Base-by-base conservation (phyloP, 2,329 filamentous ascomycete species). In the Verticillium nubilum region DNA sequence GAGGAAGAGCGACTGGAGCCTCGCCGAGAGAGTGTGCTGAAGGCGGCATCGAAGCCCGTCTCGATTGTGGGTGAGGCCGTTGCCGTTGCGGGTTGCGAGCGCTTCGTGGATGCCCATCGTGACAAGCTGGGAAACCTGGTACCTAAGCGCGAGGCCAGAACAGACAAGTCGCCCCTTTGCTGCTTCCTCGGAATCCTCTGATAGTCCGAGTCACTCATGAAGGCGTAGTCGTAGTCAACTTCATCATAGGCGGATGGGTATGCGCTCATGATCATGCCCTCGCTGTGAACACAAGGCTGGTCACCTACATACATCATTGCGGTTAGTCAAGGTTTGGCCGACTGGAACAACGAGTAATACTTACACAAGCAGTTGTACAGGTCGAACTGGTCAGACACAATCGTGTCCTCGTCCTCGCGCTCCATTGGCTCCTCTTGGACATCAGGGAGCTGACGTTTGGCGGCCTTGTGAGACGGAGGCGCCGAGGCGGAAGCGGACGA, bases 341-440 rank as follows among this genome's bases (percentile, higher is more conserved):
- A 28, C 25, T 26, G 25, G 27, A 19, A 47, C 7, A 23, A 19
- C 42, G 12, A 2, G 25, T 47, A 7, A 47, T 47, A 86, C 89
- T 75, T 86, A 93, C 91, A 92, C 68, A 91, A 82, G 73, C 90
- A 94, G 68, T 86, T 80, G 67, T 86, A 86, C 50, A 86, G 76
- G 53, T 78, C 77, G 61, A 78, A 76, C 26, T 73, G 70, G 27
- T 74, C 61, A 67, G 72, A 70, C 54, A 78, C 73, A 60, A 80
- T 78, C 61, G 81, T 75, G 56, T 80, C 78, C 58, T 82, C 80
- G 28, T 87, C 84, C 25, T 89, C 89, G 58, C 82, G 83, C 71
- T 93, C 89, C 50, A 86, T 75, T 2, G 89, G 87, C 68, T 96
- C 92, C 72, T 97, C 93, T 68, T 92, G 85, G 23, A 97, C 89